A percentile compares a stretch with the other conserved stretches of the same genome.
These are phyloP conservation scores for Lycium barbarum DNA, from an alignment of 257 asterid species.

Conservation along the genomic window DNA sequence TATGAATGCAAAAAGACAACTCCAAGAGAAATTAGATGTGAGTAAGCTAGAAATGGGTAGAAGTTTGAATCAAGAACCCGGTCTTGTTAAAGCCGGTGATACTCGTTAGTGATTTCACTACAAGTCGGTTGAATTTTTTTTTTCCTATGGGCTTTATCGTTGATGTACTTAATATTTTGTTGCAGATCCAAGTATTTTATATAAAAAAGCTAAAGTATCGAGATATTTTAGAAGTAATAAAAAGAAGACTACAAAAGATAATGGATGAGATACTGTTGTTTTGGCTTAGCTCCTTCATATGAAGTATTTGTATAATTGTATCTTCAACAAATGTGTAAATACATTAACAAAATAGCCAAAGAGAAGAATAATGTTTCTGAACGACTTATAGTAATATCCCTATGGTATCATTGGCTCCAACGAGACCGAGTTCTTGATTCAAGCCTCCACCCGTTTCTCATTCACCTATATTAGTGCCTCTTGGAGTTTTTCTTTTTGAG, in stretches of 20 bases:
- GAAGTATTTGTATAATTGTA: conserved; percentile 4
- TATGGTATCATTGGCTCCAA: not conserved
- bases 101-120: not conserved
- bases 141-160: not conserved
- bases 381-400: not conserved
- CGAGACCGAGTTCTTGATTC: not conserved
- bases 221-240: not conserved
- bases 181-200: not conserved
- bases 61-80: not conserved
- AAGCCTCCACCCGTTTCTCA: not conserved
- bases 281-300: not conserved
- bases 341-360: not conserved
- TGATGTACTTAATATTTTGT: not conserved
- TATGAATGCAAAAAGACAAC: not conserved
- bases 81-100: not conserved
- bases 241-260: not conserved
- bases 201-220: not conserved
- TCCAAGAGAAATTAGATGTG: not conserved
- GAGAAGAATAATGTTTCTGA: not conserved
- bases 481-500: not conserved
- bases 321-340: not conserved
- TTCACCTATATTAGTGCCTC: not conserved
- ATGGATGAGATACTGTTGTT: not conserved
- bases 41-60: not conserved
- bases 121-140: not conserved